Base-by-base conservation (phyloP, 2,329 filamentous ascomycete genomes). In the Calonectria pseudoreteaudii region DNA sequence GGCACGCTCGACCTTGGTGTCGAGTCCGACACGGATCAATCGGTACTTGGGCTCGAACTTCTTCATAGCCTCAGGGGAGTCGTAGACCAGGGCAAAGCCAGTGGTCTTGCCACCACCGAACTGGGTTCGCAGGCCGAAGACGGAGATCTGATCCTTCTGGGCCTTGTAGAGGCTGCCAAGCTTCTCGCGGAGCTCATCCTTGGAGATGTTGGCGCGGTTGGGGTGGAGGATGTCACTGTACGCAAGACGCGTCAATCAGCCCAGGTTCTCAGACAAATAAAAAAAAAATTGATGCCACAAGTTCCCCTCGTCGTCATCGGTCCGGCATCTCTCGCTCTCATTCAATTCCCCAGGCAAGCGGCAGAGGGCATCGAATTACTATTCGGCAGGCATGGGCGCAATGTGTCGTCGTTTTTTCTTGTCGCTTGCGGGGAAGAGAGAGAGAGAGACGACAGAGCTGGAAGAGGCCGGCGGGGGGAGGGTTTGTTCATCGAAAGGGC, bases 51-150 rank as follows among this genome's bases (percentile, higher is more conserved):
- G 97, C 93, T 99, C 97, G 89, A 98, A 99, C 91, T 98, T 98
- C 95, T 98, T 98, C 93, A 99, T 93, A 84, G 96, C 95, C 92
- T 99, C 97, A 86, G 93, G 90, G 81, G 95, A 98, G 90, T 99
- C 97, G 93, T 99, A 99, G 91, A 99, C 92, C 85, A 98, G 95
- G 81, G 95, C 97, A 87, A 99, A 99, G 84, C 97, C 97, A 81
- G 96, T 98, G 88, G 95, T 98, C 94, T 99, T 99, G 92, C 97
- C 97, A 87, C 97, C 97, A 96, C 97, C 97, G 87, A 94, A 99
- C 88, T 98, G 96, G 84, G 97, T 99, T 88, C 95, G 94, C 89
- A 99, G 95, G 86, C 97, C 97, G 88, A 99, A 99, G 88, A 98
- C 95, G 88, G 93, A 96, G 89, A 98, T 94, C 90, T 98, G 94